A percentile compares a stretch with the other conserved stretches of the same genome.
These are phyloP conservation scores for Ceratobasidium papillatum DNA, from an alignment of 1,284 basidiomycete genomes.

Conservation along the genomic window DNA sequence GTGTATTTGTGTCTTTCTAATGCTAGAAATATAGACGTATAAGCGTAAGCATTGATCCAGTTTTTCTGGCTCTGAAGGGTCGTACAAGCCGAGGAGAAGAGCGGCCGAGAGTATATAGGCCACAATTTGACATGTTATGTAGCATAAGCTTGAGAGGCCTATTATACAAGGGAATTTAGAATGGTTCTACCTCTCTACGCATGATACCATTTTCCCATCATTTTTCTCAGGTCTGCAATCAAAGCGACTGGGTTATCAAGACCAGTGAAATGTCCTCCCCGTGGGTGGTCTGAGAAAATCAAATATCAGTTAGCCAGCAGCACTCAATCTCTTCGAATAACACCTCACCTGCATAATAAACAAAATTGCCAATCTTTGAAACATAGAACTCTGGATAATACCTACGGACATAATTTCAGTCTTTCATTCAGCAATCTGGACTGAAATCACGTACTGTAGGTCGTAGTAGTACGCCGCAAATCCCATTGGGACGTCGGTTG, in stretches of 20 bases:
- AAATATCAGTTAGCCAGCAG: background rate
- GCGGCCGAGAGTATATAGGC: no score
- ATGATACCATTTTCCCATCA: conserved; percentile 22
- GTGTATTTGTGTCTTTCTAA: no score
- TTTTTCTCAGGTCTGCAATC: background rate
- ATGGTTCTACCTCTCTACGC: no score
- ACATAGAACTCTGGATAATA: conserved; percentile 28
- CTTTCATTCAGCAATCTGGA: no score
- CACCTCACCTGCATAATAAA: conserved; percentile 18
- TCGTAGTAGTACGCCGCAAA: conserved; percentile 6
- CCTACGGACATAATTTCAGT: background rate
- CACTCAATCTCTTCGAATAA: no score
- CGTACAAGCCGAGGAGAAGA: no score
- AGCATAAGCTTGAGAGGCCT: no score
- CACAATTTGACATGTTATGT: no score
- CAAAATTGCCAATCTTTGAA: conserved; percentile 1
- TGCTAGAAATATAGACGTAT: no score
- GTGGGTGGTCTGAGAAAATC: background rate
- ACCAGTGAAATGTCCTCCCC: conserved; percentile 9
- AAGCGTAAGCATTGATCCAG: no score
- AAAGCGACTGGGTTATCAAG: conserved; percentile 1
- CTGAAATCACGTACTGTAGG: background rate
- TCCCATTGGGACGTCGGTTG: background rate
- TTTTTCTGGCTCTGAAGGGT: no score
- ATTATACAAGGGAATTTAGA: no score